These are phyloP conservation scores for Lachnum nothofagi DNA, from an alignment of 2,329 filamentous ascomycete species.

Conservation along the genomic window DNA sequence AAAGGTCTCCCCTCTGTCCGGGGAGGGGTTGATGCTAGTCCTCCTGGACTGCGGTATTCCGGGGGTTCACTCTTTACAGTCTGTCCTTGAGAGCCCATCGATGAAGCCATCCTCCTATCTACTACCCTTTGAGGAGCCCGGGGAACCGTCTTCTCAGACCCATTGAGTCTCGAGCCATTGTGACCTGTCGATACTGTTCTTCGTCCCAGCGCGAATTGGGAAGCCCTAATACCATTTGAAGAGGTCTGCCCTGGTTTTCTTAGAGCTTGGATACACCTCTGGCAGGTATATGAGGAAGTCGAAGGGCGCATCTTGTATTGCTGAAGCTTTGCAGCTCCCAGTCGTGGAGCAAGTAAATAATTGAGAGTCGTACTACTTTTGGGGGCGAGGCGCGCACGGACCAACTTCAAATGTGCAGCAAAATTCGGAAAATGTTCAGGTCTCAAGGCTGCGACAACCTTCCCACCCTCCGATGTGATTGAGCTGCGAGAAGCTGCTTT, in stretches of 20 bases:
- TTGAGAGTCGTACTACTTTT: too few species aligned
- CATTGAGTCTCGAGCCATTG: constrained; percentile 14
- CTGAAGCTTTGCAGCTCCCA: not conserved
- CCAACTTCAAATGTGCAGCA: too few species aligned
- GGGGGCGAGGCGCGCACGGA: too few species aligned
- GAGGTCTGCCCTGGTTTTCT: constrained; percentile 17
- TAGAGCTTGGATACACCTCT: constrained; percentile 30
- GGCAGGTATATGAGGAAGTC: constrained; percentile 27
- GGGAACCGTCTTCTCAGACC: constrained; percentile 10
- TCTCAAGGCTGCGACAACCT: too few species aligned
- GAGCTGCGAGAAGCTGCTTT: constrained; percentile 26
- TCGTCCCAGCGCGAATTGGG: constrained; percentile 14
- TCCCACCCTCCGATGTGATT: constrained; percentile 2
- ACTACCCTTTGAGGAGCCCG: constrained; percentile 9
- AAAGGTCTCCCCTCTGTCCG: constrained; percentile 26
- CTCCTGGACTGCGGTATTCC: constrained; percentile 22
- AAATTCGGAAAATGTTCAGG: too few species aligned
- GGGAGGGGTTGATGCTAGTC: constrained; percentile 19
- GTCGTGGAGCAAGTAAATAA: not conserved
- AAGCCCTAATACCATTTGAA: constrained; percentile 10
- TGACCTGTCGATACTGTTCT: constrained; percentile 23
- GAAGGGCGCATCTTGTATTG: not conserved
- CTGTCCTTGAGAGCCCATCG: constrained; percentile 21
- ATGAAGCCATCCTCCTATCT: constrained; percentile 22
- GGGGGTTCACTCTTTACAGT: constrained; percentile 24